Conservation (phyloP, 1,284 basidiomycete species). For the Tylopilus orsonianus region DNA sequence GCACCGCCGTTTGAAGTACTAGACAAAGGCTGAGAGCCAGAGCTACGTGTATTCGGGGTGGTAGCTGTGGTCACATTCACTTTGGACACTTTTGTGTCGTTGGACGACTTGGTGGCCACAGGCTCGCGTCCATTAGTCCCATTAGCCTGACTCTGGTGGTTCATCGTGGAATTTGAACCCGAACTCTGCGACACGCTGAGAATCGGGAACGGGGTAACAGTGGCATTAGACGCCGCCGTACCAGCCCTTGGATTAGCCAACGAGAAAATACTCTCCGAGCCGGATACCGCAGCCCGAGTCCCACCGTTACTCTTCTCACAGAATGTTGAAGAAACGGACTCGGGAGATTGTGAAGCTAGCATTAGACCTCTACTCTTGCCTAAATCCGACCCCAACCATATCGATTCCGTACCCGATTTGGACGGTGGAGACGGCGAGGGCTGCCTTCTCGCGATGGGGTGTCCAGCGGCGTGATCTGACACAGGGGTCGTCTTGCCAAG, state of each 20-base stretch:
- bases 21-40: slow-evolving; percentile 1
- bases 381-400: slow-evolving; percentile 4
- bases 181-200: slow-evolving; percentile 15
- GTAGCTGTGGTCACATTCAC: slow-evolving; percentile 1
- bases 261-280: slow-evolving; percentile 1
- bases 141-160: slow-evolving; percentile 3
- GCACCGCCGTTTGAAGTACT: slow-evolving; percentile 1
- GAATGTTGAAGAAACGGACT: neutral
- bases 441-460: slow-evolving; percentile 1
- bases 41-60: slow-evolving; percentile 8
- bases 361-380: slow-evolving; percentile 4
- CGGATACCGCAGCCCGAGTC: neutral
- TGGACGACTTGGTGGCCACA: neutral
- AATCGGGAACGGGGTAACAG: slow-evolving; percentile 28
- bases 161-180: neutral
- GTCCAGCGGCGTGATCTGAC: slow-evolving; percentile 8
- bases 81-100: slow-evolving; percentile 6
- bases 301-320: neutral
- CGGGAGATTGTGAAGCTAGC: neutral
- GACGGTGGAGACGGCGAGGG: slow-evolving; percentile 6
- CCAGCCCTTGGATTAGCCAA: neutral
- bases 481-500: slow-evolving; percentile 5
- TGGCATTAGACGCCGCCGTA: neutral
- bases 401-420: slow-evolving; percentile 5
- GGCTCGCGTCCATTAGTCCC: neutral